Conservation (phyloP, 2,329 filamentous ascomycete species). For the Alternaria sp. region DNA sequence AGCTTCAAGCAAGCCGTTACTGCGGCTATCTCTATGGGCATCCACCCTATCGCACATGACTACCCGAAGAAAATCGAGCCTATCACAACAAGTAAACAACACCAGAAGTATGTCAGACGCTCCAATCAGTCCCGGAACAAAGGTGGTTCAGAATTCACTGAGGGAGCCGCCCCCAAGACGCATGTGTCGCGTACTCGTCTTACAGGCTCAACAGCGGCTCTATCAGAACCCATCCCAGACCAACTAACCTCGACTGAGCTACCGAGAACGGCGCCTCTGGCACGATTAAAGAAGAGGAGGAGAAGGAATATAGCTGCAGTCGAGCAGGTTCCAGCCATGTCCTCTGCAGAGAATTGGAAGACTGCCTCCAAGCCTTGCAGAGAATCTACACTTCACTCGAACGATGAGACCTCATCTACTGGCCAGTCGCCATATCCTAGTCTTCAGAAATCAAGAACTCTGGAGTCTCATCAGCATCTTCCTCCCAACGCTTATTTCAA, state of each 20-base stretch:
- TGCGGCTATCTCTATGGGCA: slow-evolving; percentile 15
- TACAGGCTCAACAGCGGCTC: neutral
- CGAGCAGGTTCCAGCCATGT: neutral
- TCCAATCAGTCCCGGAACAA: neutral
- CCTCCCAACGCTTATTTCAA: slow-evolving; percentile 35
- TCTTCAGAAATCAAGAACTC: slow-evolving; percentile 27
- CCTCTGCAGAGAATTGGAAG: neutral
- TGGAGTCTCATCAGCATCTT: slow-evolving; percentile 29
- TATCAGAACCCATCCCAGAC: neutral
- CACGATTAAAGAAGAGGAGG: neutral
- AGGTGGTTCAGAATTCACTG: neutral
- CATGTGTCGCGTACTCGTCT: neutral
- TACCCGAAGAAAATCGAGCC: slow-evolving; percentile 1
- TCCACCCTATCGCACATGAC: slow-evolving; percentile 8
- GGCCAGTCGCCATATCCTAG: neutral
- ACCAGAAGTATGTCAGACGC: neutral
- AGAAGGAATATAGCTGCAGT: neutral
- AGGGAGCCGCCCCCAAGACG: neutral
- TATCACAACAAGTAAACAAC: neutral
- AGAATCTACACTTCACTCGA: neutral
- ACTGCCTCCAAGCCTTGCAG: neutral
- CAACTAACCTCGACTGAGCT: neutral
- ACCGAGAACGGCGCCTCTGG: neutral
- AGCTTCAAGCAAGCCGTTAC: slow-evolving; percentile 22
- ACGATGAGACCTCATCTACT: neutral